Conservation (phyloP, 2,329 filamentous ascomycete genomes). For the Colletotrichum viniferum region DNA sequence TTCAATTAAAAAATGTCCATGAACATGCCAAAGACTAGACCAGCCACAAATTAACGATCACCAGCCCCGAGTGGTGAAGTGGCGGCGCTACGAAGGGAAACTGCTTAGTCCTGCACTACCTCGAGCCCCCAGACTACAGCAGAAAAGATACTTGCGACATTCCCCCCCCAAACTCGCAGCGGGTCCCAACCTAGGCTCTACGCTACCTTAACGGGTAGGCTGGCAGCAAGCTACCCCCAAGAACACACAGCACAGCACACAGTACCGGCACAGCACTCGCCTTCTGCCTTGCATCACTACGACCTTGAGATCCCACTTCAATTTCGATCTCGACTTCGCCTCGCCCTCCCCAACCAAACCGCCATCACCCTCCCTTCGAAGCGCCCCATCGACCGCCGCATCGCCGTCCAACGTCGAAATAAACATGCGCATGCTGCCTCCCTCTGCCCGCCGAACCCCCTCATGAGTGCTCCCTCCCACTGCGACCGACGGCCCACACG, state of each 20-base stretch:
- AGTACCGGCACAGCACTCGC: conserved; percentile 1
- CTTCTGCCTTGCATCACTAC: conserved; percentile 20
- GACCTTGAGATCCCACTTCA: conserved; percentile 12
- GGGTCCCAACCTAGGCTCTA: background rate
- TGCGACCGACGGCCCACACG: conserved; percentile 18
- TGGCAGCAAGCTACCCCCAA: conserved; percentile 18
- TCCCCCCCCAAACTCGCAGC: background rate
- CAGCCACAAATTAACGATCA: background rate
- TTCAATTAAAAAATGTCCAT: background rate
- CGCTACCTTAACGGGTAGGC: background rate
- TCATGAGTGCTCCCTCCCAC: conserved; percentile 14
- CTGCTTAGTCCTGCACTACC: background rate
- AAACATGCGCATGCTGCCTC: conserved; percentile 11
- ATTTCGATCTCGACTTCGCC: background rate
- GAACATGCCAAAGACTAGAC: background rate
- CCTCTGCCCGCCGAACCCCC: conserved; percentile 4
- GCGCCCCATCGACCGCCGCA: background rate
- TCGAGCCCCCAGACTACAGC: background rate
- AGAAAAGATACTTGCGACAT: background rate
- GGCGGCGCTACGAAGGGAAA: background rate
- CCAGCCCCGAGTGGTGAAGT: background rate
- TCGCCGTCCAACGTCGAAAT: background rate
- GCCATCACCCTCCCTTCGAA: background rate
- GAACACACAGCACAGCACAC: conserved; percentile 6
- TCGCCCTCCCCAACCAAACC: background rate